Conservation (phyloP, 345 rosid genomes). For the Chamaenerion angustifolium region DNA sequence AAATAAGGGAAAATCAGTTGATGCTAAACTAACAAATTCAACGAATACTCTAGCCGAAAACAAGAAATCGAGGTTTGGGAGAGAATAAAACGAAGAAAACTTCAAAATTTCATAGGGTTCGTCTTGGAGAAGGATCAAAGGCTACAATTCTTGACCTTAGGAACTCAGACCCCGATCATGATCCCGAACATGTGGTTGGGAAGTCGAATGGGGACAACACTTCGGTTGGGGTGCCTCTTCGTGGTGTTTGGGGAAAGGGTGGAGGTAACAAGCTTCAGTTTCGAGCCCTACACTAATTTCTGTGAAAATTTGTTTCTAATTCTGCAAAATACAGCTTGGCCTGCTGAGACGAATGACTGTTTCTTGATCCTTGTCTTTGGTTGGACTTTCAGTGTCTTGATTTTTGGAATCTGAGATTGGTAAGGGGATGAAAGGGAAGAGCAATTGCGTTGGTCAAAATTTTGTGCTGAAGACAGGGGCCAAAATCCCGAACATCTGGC, state of each 20-base stretch:
- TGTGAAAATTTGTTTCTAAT: too few relatives aligned
- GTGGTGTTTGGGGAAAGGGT: too few relatives aligned
- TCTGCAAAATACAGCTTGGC: too few relatives aligned
- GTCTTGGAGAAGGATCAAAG: slow-evolving; percentile 70
- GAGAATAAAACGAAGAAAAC: too few relatives aligned
- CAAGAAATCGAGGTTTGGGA: slow-evolving; percentile 43
- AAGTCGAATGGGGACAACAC: slow-evolving; percentile 18
- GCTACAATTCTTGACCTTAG: slow-evolving; percentile 41
- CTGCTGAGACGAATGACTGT: too few relatives aligned
- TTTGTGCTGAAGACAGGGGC: slow-evolving; percentile 47
- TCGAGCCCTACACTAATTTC: too few relatives aligned
- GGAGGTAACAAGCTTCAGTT: slow-evolving; percentile 23
- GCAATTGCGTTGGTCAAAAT: slow-evolving; percentile 18
- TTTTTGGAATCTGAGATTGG: too few relatives aligned
- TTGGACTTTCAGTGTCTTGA: too few relatives aligned
- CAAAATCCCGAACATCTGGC: slow-evolving; percentile 43
- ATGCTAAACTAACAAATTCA: slow-evolving; percentile 18
- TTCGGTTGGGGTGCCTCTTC: slow-evolving; percentile 27
- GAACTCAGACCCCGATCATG: slow-evolving; percentile 25
- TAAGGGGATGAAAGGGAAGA: slow-evolving; percentile 30
- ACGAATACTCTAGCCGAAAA: slow-evolving; percentile 42
- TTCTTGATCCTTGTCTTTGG: too few relatives aligned
- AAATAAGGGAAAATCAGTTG: slow-evolving; percentile 34
- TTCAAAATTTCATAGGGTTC: too few relatives aligned
- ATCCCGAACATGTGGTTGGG: slow-evolving; percentile 16